Base-by-base conservation (phyloP, 129 eudicot species). In the Rutidosis leptorrhynchoides region DNA sequence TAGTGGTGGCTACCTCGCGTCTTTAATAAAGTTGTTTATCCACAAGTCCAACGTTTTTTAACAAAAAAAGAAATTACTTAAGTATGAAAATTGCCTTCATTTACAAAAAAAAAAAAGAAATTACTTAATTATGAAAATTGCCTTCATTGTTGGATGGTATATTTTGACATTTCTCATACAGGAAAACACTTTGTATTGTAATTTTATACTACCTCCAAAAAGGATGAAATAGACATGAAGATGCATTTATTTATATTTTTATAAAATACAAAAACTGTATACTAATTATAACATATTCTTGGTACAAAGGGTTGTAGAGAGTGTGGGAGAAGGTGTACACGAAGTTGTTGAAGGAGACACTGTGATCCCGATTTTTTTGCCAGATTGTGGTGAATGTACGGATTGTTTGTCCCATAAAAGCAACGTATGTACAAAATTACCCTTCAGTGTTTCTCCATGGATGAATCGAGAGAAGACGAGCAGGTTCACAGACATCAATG, bases 401-500 rank as follows among this genome's bases (percentile, higher is more conserved):
- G 95, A 86, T 62, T 89, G 99, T 69, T 81, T 33, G 28, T 89
- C 97, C 21, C 46, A 67, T 28, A 89, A 80, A 84, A 94, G 99
- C 84, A 94, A 94, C 67, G 72, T 82, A 8, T 94, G 99, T 74
- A 65, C 93, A 20, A 86, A 74, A 20, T 75, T 86, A 12, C 96
- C 95, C n/a, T 89, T 84, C 71, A 33, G 63, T 1, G 62, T 78
- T 68, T 70, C 90, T 65, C 93, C 93, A 5, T 81, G 83, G 84
- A 76, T 85, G 85, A 82, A 78, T 48, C 82, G 95, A 80, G 97
- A 94, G 26, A 83, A 83, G 45, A 82, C 95, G 0, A 86, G 93
- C 85, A 94, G 97, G 72, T 94, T 94, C 64, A 86, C 90, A 23
- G 88, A 94, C 76, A 82, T 81, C n/a, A 89, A 86, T 1, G 99